Evolutionary conservation across 306 rosid species (phyloP).

Genomic region (Vigna radiata): DNA sequence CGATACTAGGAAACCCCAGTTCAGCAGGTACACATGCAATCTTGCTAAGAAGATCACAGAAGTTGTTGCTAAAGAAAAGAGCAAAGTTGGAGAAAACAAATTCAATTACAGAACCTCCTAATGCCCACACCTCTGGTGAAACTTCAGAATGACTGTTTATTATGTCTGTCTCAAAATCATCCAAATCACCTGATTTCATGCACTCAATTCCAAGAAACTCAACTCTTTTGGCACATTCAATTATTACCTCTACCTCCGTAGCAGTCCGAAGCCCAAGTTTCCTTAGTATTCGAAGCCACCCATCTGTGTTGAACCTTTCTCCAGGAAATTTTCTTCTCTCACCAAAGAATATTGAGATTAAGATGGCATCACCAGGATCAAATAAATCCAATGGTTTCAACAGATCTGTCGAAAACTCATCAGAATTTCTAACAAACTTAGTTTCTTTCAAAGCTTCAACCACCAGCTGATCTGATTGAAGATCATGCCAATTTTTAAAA

Average conservation of each 20-base stretch:
- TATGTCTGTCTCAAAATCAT: slow-evolving; percentile 73
- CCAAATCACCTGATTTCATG: slow-evolving; percentile 69
- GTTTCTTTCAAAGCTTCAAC: slow-evolving; percentile 82
- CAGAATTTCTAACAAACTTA: slow-evolving; percentile 84
- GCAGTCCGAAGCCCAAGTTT: slow-evolving; percentile 85
- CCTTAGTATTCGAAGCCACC: slow-evolving; percentile 93
- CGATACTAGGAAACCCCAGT: slow-evolving; percentile 81
- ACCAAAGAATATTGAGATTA: slow-evolving; percentile 88
- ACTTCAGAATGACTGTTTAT: slow-evolving; percentile 62
- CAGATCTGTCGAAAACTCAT: slow-evolving; percentile 81
- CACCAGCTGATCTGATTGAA: slow-evolving; percentile 70
- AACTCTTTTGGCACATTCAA: slow-evolving; percentile 94
- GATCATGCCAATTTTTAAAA: slow-evolving; percentile 88
- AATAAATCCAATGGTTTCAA: slow-evolving; percentile 78
- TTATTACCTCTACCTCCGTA: slow-evolving; percentile 77
- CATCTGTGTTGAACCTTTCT: slow-evolving; percentile 85
- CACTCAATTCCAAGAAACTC: slow-evolving; percentile 89
- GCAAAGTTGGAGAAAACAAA: slow-evolving; percentile 88
- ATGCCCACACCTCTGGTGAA: slow-evolving; percentile 81
- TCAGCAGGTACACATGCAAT: slow-evolving; percentile 91
- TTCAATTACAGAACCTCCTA: slow-evolving; percentile 90
- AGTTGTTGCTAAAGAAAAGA: slow-evolving; percentile 78
- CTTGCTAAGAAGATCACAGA: slow-evolving; percentile 86
- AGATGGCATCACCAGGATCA: slow-evolving; percentile 88
- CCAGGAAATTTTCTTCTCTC: slow-evolving; percentile 93